These are phyloP conservation scores for Phytopythium montanum DNA, from an alignment of 352 stramenopile species.

Conservation along the genomic window DNA sequence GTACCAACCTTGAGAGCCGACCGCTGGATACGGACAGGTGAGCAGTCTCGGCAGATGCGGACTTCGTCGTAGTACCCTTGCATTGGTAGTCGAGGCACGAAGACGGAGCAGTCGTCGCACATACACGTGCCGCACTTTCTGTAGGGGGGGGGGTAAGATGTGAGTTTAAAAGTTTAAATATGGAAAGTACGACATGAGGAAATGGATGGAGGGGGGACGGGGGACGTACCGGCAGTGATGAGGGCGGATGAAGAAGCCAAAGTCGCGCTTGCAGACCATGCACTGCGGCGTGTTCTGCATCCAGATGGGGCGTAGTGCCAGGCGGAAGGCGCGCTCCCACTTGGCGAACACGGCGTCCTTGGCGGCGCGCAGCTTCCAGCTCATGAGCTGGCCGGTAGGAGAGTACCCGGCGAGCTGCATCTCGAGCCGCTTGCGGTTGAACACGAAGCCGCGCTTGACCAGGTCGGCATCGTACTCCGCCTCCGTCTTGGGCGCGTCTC, in stretches of 20 bases:
- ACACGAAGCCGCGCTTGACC: slow-evolving; percentile 65
- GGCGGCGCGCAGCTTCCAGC: slow-evolving; percentile 71
- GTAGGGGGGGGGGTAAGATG: not conserved
- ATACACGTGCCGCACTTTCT: slow-evolving; percentile 84
- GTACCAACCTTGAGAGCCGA: slow-evolving; percentile 63
- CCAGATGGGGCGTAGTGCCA: slow-evolving; percentile 77
- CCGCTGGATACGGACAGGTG: slow-evolving; percentile 63
- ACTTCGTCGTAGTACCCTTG: slow-evolving; percentile 83
- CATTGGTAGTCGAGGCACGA: slow-evolving; percentile 70
- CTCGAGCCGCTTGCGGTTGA: slow-evolving; percentile 80
- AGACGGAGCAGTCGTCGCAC: slow-evolving; percentile 81
- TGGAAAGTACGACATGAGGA: too few relatives aligned
- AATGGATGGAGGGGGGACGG: too few relatives aligned
- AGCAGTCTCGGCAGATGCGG: slow-evolving; percentile 81
- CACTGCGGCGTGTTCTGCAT: slow-evolving; percentile 71
- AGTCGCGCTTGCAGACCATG: slow-evolving; percentile 72
- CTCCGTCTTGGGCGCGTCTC: slow-evolving; percentile 58
- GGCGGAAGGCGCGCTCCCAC: slow-evolving; percentile 77
- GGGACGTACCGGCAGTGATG: slow-evolving; percentile 69
- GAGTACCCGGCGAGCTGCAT: slow-evolving; percentile 82
- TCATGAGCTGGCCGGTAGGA: slow-evolving; percentile 69
- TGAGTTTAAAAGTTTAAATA: too few relatives aligned
- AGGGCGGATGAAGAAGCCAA: slow-evolving; percentile 70
- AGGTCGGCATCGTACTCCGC: slow-evolving; percentile 69
- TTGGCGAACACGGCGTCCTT: slow-evolving; percentile 73